Conservation (phyloP, 371 early-diverging fungal species). For the Mortierella sp. region DNA sequence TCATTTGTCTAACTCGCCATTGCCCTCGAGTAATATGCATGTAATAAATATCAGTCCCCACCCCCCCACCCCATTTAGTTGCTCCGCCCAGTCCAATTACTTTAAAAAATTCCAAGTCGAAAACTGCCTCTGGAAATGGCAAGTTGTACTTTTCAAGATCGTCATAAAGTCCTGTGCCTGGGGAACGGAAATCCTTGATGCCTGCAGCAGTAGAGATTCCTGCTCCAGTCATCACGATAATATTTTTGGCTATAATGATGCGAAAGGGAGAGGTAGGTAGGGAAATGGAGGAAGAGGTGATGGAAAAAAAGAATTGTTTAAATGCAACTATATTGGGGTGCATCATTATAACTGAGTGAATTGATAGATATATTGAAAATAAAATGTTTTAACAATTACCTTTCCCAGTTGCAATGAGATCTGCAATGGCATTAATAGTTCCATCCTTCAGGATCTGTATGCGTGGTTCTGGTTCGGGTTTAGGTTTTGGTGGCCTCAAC, state of each 20-base stretch:
- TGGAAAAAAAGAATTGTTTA: not conserved
- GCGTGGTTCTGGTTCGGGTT: constrained; percentile 44
- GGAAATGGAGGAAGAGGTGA: not conserved
- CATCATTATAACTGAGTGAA: no score
- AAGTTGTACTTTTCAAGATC: constrained; percentile 89
- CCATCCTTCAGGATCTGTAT: constrained; percentile 42
- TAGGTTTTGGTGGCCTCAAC: constrained; percentile 32
- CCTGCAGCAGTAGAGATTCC: constrained; percentile 97
- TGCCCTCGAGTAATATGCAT: not conserved
- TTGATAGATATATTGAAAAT: no score
- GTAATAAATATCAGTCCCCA: not conserved
- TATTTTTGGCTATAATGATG: constrained; percentile 67
- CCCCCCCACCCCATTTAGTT: not conserved
- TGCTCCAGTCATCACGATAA: constrained; percentile 95
- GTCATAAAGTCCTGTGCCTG: constrained; percentile 93
- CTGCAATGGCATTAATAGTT: constrained; percentile 67
- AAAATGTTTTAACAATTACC: constrained; percentile 25
- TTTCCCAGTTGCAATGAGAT: constrained; percentile 67
- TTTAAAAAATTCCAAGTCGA: constrained; percentile 90
- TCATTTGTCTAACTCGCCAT: not conserved
- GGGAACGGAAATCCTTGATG: constrained; percentile 93
- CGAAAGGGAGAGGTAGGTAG: not conserved
- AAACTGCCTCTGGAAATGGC: constrained; percentile 96
- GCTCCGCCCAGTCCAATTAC: constrained; percentile 45
- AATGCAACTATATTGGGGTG: not conserved